Evolutionary conservation across 2,329 filamentous ascomycete species (phyloP), one percentile per base, ranked within the genome.

Genomic region (Aspergillus pseudotamarii): DNA sequence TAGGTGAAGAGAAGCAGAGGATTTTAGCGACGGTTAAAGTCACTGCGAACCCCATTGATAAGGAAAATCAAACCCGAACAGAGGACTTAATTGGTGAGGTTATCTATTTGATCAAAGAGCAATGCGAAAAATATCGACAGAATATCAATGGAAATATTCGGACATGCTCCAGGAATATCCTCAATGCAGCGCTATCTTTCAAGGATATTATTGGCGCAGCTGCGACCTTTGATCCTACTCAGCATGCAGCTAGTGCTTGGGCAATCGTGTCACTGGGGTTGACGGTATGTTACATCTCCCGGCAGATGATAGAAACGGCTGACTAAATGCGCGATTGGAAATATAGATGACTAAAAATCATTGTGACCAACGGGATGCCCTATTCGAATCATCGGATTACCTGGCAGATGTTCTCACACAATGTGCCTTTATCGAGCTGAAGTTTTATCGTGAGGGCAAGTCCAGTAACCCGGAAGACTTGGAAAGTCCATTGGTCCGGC

Each of bases 221-320:
- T 5, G 63, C 57, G 6, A 55, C 53, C 28, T 56, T 64, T 46
- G 64, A 71, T 58, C 59, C 64, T 11, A 69, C 63, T 3, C 10
- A 53, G 1, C 51, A 69, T 62, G 61, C 69, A 55, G 45, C 64
- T 36, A 64, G 63, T 59, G 66, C 59, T 16, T 71, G 63, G 67
- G 50, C 57, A 26, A 34, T 69, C 16, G 63, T 71, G 0, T 69
- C 60, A 16, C 57, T 71, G 58, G 62, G 67, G 36, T 56, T 71
- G 23, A 71, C 57, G 5, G 66, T 68, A 53, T 45, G 57, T 59
- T 2, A 57, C 26, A 23, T 21, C 28, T 4, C 1, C 8, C 19
- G 26, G 21, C 5, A 23, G 32, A 48, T 16, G 4, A 38, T 11
- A 57, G 28, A n/a, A 4, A 32, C 6, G 16, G 45, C 45, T 32